Conservation (phyloP, 2,329 filamentous ascomycete species). For the Exophiala lecanii-corni region DNA sequence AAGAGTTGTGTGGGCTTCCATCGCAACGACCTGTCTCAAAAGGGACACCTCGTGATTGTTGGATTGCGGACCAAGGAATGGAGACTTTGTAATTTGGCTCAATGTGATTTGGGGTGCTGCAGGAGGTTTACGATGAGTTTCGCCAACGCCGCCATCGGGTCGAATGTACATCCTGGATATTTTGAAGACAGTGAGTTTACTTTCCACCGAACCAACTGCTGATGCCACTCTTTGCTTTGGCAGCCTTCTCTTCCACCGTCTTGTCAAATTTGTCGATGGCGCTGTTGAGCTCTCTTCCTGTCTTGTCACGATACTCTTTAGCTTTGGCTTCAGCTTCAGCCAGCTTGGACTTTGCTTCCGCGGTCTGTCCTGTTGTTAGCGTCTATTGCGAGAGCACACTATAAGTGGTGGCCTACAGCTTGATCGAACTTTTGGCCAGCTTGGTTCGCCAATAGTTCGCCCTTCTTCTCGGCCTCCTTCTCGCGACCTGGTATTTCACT, state of each 20-base stretch:
- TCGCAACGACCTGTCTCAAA: no score
- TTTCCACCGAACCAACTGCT: conserved; percentile 75
- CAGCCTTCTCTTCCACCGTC: conserved; percentile 70
- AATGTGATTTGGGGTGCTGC: no score
- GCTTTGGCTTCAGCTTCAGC: conserved; percentile 56
- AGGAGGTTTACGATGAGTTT: no score
- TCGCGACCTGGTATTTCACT: conserved; percentile 59
- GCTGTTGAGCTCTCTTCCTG: conserved; percentile 46
- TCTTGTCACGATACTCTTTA: conserved; percentile 67
- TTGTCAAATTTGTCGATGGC: conserved; percentile 74
- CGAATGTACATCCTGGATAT: no score
- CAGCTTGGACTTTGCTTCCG: conserved; percentile 45
- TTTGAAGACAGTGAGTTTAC: no score
- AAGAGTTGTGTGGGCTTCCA: no score
- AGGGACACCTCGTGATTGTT: no score
- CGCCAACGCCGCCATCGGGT: no score
- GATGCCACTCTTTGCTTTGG: conserved; percentile 78
- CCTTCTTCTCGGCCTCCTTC: conserved; percentile 61
- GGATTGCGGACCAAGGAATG: no score
- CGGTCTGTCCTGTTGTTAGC: conserved; percentile 28
- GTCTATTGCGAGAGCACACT: conserved; percentile 3
- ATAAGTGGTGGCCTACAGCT: conserved; percentile 52
- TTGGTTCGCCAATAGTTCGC: conserved; percentile 56
- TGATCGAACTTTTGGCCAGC: conserved; percentile 64
- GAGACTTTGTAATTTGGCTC: no score